These are phyloP conservation scores for Anaeramoeba flamelloides DNA, from an alignment of 78 protist species.

Conservation along the genomic window DNA sequence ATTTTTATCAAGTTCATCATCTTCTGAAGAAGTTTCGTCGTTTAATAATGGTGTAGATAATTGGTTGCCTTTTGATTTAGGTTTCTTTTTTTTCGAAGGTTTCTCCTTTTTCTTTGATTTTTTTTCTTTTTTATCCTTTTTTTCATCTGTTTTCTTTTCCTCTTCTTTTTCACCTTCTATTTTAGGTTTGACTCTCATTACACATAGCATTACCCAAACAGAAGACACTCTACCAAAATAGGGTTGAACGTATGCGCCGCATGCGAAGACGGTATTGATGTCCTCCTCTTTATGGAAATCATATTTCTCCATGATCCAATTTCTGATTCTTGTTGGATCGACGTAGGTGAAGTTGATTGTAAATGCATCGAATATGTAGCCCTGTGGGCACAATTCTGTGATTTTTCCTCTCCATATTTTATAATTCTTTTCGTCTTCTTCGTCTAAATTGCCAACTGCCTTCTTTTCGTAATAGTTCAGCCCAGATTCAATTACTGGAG, in stretches of 20 bases:
- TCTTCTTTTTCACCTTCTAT: no score
- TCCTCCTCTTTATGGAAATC: background rate
- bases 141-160: no score
- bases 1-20: no score
- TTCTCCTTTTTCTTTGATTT: no score
- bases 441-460: background rate
- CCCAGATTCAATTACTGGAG: background rate
- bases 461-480: background rate
- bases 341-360: background rate
- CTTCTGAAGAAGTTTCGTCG: no score
- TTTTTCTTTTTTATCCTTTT: no score
- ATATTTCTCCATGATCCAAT: background rate
- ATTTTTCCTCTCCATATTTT: background rate
- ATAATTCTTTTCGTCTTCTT: background rate
- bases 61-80: no score
- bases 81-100: no score
- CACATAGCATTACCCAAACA: no score
- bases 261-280: background rate
- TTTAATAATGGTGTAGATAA: no score
- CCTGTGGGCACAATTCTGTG: background rate
- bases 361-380: background rate
- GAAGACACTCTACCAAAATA: background rate
- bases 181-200: no score
- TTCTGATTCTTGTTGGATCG: background rate
- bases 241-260: background rate